These are phyloP conservation scores for Bruguiera hainesii DNA, from an alignment of 441 rosid genomes.

Conservation along the genomic window DNA sequence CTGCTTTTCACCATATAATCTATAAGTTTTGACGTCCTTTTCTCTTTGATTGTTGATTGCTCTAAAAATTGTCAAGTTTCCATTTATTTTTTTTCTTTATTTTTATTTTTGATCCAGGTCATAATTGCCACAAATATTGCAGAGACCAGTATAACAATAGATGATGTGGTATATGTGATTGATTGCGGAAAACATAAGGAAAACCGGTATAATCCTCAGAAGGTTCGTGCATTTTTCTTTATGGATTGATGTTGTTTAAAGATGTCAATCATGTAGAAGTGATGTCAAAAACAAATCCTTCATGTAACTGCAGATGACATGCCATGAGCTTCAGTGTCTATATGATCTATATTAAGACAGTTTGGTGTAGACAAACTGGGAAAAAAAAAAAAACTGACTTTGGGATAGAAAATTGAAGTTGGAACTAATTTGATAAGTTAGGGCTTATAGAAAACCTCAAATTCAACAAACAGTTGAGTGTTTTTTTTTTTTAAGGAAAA, in stretches of 20 bases:
- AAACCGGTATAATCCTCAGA: constrained; percentile 84
- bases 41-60: constrained; percentile 11
- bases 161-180: constrained; percentile 90
- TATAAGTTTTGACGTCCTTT: neutral
- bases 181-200: constrained; percentile 97
- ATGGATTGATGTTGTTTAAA: neutral
- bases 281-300: too few species aligned
- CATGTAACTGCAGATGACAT: too few species aligned
- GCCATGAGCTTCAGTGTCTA: too few species aligned
- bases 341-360: too few species aligned
- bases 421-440: too few species aligned
- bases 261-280: neutral
- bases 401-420: too few species aligned
- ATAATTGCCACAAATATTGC: constrained; percentile 92
- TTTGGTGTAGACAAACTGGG: too few species aligned
- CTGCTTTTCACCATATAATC: neutral
- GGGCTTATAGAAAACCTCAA: too few species aligned
- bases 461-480: too few species aligned
- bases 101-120: constrained; percentile 46
- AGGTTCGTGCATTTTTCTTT: constrained; percentile 41
- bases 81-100: neutral
- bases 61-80: neutral
- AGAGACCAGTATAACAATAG: constrained; percentile 93
- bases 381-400: too few species aligned
- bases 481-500: too few species aligned